phyloP scores from a whole-genome alignment of 1,284 basidiomycete species.

The Fistulinella staudtii region DNA sequence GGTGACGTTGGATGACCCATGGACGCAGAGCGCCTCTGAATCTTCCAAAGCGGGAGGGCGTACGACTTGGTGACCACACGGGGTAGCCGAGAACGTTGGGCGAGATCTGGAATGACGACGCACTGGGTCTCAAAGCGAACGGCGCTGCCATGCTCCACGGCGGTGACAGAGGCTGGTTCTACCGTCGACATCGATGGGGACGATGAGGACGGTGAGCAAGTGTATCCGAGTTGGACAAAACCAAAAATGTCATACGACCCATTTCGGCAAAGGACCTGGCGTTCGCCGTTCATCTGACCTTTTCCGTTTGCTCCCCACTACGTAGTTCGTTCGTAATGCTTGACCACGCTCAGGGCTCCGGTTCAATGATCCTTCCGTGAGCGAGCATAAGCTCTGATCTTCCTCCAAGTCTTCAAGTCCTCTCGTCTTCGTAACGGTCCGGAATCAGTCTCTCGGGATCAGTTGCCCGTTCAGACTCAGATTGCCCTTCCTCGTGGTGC shows the following conservation, averaged over 20 bases:
- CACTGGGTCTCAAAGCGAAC: slow-evolving; percentile 67
- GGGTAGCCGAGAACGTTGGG: slow-evolving; percentile 39
- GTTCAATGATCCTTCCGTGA: no score
- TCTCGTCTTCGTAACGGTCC: no score
- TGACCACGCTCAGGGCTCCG: not conserved
- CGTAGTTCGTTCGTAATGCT: not conserved
- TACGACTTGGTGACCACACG: slow-evolving; percentile 57
- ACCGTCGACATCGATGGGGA: slow-evolving; percentile 13
- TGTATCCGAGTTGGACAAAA: no score
- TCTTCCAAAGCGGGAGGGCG: slow-evolving; percentile 62
- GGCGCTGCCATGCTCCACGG: slow-evolving; percentile 24
- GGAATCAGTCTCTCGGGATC: no score
- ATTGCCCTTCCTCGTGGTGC: no score
- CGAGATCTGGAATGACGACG: slow-evolving; percentile 58
- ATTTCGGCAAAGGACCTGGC: not conserved
- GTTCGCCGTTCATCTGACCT: not conserved
- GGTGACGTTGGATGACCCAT: slow-evolving; percentile 18
- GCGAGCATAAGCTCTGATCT: no score
- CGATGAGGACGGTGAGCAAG: not conserved
- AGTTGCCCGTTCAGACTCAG: no score
- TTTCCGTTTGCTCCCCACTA: not conserved
- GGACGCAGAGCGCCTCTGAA: slow-evolving; percentile 33
- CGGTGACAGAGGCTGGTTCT: not conserved
- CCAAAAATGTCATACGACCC: slow-evolving; percentile 22
- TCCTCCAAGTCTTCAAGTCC: no score